Conservation (phyloP, 2,329 filamentous ascomycete species). For the Epichloe aotearoae region DNA sequence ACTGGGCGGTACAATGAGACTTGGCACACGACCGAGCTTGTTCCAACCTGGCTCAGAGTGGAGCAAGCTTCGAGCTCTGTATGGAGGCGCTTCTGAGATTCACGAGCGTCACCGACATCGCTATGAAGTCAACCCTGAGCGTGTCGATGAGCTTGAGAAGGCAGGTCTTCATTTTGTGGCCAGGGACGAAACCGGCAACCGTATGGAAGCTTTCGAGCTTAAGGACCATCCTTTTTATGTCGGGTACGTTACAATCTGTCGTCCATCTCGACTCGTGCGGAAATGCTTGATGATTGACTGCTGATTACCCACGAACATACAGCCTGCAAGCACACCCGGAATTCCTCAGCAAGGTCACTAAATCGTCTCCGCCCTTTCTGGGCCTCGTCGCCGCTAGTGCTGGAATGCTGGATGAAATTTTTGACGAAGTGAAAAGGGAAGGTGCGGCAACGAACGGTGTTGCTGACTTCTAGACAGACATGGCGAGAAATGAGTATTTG, state of each 20-base stretch:
- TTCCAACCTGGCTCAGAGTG: conserved; percentile 69
- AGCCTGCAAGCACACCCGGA: conserved; percentile 82
- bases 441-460: background rate
- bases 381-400: conserved; percentile 73
- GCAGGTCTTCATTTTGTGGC: conserved; percentile 63
- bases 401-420: conserved; percentile 43
- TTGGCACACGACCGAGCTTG: conserved; percentile 59
- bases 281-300: background rate
- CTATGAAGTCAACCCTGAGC: conserved; percentile 80
- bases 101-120: conserved; percentile 75
- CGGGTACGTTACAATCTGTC: conserved; percentile 5
- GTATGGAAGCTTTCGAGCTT: conserved; percentile 76
- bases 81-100: conserved; percentile 44
- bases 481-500: background rate
- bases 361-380: conserved; percentile 46
- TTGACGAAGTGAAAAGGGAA: conserved; percentile 4
- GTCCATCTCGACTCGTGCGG: background rate
- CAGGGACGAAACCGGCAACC: conserved; percentile 63
- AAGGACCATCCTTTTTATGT: conserved; percentile 77
- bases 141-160: conserved; percentile 53
- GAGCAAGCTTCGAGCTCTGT: conserved; percentile 64
- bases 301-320: background rate
- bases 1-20: conserved; percentile 76
- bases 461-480: conserved; percentile 1
- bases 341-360: conserved; percentile 48